phyloP scores from a whole-genome alignment of 768 basidiomycete species.

The Suillus sp. region DNA sequence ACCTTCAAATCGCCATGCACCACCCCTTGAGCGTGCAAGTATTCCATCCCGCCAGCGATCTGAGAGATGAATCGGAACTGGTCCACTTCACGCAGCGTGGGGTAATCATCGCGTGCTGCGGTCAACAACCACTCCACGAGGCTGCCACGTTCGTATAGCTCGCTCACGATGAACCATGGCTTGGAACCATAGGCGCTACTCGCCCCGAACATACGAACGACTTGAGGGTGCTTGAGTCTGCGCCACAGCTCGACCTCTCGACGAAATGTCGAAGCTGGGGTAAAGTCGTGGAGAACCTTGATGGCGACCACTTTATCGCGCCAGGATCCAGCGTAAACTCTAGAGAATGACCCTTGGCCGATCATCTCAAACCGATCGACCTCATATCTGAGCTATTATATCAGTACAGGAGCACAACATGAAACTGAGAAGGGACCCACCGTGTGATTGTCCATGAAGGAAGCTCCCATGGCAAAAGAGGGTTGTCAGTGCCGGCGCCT shows the following conservation, averaged over 20 bases:
- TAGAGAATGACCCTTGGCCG: constrained; percentile 74
- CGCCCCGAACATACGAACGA: constrained; percentile 76
- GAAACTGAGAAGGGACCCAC: constrained; percentile 32
- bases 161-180: constrained; percentile 81
- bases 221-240: constrained; percentile 63
- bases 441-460: constrained; percentile 80
- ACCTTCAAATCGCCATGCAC: constrained; percentile 86
- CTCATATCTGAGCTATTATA: constrained; percentile 57
- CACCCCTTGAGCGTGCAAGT: constrained; percentile 68
- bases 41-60: constrained; percentile 80
- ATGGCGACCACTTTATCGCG: constrained; percentile 63
- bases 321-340: constrained; percentile 79
- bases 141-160: constrained; percentile 67
- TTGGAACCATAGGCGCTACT: constrained; percentile 68
- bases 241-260: constrained; percentile 77
- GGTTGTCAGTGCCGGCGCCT: neutral
- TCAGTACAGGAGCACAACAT: neutral
- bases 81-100: constrained; percentile 32
- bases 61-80: constrained; percentile 66
- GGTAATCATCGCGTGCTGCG: constrained; percentile 14
- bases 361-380: constrained; percentile 71
- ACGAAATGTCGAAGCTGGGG: constrained; percentile 65
- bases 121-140: constrained; percentile 59
- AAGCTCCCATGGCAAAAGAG: constrained; percentile 32
- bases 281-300: constrained; percentile 68